phyloP scores from a whole-genome alignment of 1,284 basidiomycete genomes.

The Moesziomyces parantarcticus region DNA sequence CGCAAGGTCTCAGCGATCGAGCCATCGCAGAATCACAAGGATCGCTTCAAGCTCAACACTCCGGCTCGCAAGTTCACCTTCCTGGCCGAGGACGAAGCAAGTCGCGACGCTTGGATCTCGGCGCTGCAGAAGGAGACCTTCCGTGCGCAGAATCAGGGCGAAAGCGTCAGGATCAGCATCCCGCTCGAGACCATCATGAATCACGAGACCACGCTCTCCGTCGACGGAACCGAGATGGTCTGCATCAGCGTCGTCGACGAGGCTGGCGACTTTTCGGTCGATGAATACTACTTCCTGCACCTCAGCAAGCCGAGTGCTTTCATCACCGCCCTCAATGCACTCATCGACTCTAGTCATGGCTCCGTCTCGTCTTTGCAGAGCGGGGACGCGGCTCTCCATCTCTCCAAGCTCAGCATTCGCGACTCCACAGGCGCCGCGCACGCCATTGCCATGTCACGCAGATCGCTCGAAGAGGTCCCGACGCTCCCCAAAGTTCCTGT shows the following conservation, averaged over 20 bases:
- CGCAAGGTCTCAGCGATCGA: slow-evolving; percentile 92
- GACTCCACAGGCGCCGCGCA: slow-evolving; percentile 36
- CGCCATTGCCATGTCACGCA: slow-evolving; percentile 4
- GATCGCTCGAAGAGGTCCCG: slow-evolving; percentile 39
- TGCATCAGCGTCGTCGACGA: slow-evolving; percentile 56
- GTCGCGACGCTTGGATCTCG: slow-evolving; percentile 80
- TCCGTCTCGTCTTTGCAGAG: slow-evolving; percentile 18
- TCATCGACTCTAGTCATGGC: slow-evolving; percentile 14
- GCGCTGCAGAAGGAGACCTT: slow-evolving; percentile 87
- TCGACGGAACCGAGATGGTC: slow-evolving; percentile 51
- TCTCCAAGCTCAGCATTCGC: slow-evolving; percentile 36
- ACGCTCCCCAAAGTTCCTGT: slow-evolving; percentile 15
- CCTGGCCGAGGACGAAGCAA: slow-evolving; percentile 60
- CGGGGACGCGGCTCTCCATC: slow-evolving; percentile 18
- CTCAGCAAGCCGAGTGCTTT: slow-evolving; percentile 43
- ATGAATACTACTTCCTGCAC: slow-evolving; percentile 60
- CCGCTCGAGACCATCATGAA: slow-evolving; percentile 89
- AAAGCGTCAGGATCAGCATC: slow-evolving; percentile 89
- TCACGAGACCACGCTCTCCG: slow-evolving; percentile 77
- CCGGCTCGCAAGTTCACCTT: slow-evolving; percentile 66
- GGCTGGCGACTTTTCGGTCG: slow-evolving; percentile 53
- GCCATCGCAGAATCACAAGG: slow-evolving; percentile 74
- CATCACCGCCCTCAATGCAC: slow-evolving; percentile 15
- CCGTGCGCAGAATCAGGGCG: slow-evolving; percentile 93
- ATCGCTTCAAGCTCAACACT: slow-evolving; percentile 67